Base-by-base conservation (phyloP, 148 eudicot species). In the Rhododendron griersonianum region DNA sequence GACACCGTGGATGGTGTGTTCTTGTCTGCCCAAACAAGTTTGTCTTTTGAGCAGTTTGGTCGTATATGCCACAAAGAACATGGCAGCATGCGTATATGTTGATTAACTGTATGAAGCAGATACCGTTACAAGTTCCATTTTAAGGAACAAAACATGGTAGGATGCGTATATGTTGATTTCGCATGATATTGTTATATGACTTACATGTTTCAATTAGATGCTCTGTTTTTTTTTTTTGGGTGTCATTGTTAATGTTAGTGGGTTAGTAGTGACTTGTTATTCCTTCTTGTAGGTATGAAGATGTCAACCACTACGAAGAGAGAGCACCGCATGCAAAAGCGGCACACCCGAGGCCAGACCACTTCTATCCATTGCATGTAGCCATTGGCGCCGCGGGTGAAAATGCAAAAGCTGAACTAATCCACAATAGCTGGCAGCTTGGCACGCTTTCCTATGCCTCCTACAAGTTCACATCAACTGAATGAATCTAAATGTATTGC, bases 301-400 rank as follows among this genome's bases (percentile, higher is more conserved):
- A 96, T 81, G 94, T 96, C 57, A 96, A 94, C 79, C 81, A 89
- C 33, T 96, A 87, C n/a, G 78, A 87, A 39, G 88, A 89, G 75
- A 96, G 87, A 84, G 98, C 98, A 16, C 98, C 98, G n/a, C 86
- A 92, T 84, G 94, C 96, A 5, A 96, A 89, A 87, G 84, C 80
- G 23, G 95, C 98, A 69, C 98, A 96, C 82, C 98, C 98, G 7
- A 28, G 79, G 78, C 98, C 98, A 1, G 98, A 96, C 11, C 98
- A 96, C 85, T 92, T 94, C 39, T 94, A 94, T 76, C 98, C 98
- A 5, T 75, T 96, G 84, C 98, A 94, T 50, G 96, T 96, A 63
- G 98, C 98, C 74, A 85, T 94, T 87, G 98, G 98, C 18, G 98
- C 98, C 15, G 89, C 95, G 2, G 96, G 95, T 65, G 92, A 86